These are phyloP conservation scores for Fraxinus americana DNA, from an alignment of 257 asterid genomes.

Conservation along the genomic window DNA sequence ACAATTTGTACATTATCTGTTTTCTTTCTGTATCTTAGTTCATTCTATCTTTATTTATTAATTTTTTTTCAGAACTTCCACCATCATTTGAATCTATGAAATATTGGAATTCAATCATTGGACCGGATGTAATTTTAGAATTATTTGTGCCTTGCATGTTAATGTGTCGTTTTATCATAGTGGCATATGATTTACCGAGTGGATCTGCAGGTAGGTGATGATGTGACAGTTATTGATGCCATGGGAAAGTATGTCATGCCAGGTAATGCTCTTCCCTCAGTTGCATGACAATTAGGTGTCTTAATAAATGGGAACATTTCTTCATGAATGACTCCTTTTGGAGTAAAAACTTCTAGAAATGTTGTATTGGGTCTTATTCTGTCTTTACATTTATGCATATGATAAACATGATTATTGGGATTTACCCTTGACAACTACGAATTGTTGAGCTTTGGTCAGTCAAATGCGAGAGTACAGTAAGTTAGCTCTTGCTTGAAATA, in stretches of 20 bases:
- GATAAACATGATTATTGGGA: background rate
- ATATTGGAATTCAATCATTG: background rate
- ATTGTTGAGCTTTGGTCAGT: background rate
- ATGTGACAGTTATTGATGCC: conserved; percentile 76
- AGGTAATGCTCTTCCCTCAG: conserved; percentile 47
- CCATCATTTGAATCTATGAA: background rate
- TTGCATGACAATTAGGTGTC: conserved; percentile 5
- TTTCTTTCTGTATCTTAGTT: background rate
- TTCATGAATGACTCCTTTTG: background rate
- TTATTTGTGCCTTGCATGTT: background rate
- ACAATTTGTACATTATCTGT: background rate
- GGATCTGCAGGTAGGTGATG: conserved; percentile 75
- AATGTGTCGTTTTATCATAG: background rate
- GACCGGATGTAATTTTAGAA: background rate
- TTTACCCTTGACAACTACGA: background rate
- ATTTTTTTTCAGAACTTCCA: background rate
- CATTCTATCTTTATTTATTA: background rate
- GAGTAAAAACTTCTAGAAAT: background rate
- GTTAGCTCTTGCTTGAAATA: background rate
- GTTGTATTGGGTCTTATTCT: background rate
- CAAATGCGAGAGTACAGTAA: background rate
- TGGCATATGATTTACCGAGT: conserved; percentile 9
- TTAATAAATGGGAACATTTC: background rate
- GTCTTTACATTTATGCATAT: background rate
- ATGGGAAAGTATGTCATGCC: conserved; percentile 96